Percentiles rank a stretch among this genome's conserved stretches.
These are phyloP conservation scores for Triticum dicoccoides DNA, from an alignment of 176 grass and related monocot species.

Conservation along the genomic window DNA sequence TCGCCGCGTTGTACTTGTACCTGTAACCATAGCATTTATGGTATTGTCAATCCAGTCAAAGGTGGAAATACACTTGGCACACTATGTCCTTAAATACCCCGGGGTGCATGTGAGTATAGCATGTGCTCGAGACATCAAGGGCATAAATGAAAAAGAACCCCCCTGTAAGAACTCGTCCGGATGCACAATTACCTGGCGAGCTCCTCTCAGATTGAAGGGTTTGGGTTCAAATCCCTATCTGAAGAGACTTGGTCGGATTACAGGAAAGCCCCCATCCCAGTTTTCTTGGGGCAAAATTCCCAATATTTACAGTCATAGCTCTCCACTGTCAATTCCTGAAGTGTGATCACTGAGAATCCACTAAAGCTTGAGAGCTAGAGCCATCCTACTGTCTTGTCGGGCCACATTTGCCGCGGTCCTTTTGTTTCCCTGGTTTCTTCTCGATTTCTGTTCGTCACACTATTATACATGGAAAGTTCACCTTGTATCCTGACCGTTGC, in stretches of 20 bases:
- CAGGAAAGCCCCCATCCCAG: not conserved
- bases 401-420: not conserved
- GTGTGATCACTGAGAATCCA: conserved; percentile 11
- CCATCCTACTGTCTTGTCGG: not conserved
- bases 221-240: not conserved
- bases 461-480: conserved; percentile 2
- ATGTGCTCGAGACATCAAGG: not conserved
- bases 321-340: not conserved
- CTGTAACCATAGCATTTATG: not conserved
- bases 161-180: not conserved
- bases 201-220: not conserved
- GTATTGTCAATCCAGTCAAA: conserved; percentile 11
- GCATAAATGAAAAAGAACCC: not conserved
- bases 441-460: not conserved
- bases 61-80: not conserved
- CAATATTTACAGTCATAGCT: not conserved
- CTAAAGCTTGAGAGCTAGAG: not conserved
- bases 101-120: not conserved
- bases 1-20: conserved; percentile 15
- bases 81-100: not conserved
- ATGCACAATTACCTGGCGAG: not conserved
- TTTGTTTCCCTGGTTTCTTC: not conserved
- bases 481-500: not conserved
- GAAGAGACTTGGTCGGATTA: not conserved
- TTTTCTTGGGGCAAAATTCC: not conserved